These are phyloP conservation scores for Xylaria sp. DNA, from an alignment of 495 filamentous ascomycete species.

Conservation along the genomic window DNA sequence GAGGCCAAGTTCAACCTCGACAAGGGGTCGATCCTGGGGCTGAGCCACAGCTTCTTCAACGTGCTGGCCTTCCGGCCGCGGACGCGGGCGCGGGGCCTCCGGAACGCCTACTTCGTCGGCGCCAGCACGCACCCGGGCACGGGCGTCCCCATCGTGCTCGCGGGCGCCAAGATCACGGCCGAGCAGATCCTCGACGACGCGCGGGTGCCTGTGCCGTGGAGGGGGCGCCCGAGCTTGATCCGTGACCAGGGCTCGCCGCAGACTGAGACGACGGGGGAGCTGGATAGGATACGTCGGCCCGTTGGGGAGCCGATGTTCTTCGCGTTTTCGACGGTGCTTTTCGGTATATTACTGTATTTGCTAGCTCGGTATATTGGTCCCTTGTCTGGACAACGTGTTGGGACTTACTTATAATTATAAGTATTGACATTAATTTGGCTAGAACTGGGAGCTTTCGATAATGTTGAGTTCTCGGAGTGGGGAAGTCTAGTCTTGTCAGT, in stretches of 20 bases:
- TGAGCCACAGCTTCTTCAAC: slow-evolving; percentile 74
- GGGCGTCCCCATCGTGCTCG: slow-evolving; percentile 72
- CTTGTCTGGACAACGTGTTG: not conserved
- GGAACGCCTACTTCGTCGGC: slow-evolving; percentile 68
- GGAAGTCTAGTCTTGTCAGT: too few species aligned
- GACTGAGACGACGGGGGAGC: slow-evolving; percentile 31
- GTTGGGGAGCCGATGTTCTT: slow-evolving; percentile 9
- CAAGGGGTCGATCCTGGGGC: slow-evolving; percentile 71
- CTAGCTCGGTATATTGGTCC: not conserved
- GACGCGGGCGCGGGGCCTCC: slow-evolving; percentile 58
- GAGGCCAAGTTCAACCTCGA: slow-evolving; percentile 70
- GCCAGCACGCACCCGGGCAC: slow-evolving; percentile 76
- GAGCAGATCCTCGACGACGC: slow-evolving; percentile 61
- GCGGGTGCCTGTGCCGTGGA: slow-evolving; percentile 52
- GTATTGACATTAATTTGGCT: not conserved
- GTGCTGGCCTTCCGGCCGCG: slow-evolving; percentile 69
- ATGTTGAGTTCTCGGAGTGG: too few species aligned
- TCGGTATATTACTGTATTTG: slow-evolving; percentile 16
- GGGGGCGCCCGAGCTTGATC: slow-evolving; percentile 23
- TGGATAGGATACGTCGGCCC: slow-evolving; percentile 43
- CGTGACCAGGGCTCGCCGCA: slow-evolving; percentile 35
- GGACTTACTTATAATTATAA: not conserved
- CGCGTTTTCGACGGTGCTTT: not conserved
- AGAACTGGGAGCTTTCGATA: too few species aligned
- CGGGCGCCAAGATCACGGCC: slow-evolving; percentile 66